Evolutionary conservation across 2,329 filamentous ascomycete genomes (phyloP).

Genomic region (Alternaria sp.): DNA sequence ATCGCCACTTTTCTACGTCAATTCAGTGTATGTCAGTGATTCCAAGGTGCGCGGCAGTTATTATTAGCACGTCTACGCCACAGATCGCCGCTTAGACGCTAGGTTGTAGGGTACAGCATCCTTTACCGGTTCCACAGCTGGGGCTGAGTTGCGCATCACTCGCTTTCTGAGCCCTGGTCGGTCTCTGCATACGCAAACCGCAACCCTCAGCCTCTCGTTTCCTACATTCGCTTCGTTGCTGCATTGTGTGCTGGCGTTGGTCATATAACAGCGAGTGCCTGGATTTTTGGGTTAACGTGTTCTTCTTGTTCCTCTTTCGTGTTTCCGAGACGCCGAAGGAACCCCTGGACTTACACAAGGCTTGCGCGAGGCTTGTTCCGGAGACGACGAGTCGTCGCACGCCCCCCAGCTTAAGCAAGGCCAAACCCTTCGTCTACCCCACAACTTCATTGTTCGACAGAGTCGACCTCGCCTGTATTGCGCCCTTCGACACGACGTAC

Average conservation of each 20-base stretch:
- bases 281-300: background rate
- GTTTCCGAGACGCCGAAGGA: background rate
- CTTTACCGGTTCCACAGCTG: constrained; percentile 1
- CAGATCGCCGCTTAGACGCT: constrained; percentile 5
- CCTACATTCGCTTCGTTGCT: constrained; percentile 7
- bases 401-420: constrained; percentile 5
- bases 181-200: constrained; percentile 13
- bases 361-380: background rate
- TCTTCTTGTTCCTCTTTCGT: background rate
- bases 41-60: background rate
- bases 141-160: constrained; percentile 12
- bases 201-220: constrained; percentile 14
- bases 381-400: background rate
- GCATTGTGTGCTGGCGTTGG: background rate
- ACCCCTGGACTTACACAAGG: background rate
- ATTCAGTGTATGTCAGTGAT: background rate
- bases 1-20: background rate
- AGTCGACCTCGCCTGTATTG: background rate
- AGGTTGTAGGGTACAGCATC: background rate
- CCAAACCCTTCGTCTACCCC: constrained; percentile 5
- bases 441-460: constrained; percentile 3
- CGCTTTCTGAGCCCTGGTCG: constrained; percentile 6
- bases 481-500: background rate
- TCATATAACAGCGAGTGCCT: background rate
- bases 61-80: constrained; percentile 14